Evolutionary conservation across 2,329 filamentous ascomycete genomes (phyloP).

Genomic region (Epichloe gansuensis): DNA sequence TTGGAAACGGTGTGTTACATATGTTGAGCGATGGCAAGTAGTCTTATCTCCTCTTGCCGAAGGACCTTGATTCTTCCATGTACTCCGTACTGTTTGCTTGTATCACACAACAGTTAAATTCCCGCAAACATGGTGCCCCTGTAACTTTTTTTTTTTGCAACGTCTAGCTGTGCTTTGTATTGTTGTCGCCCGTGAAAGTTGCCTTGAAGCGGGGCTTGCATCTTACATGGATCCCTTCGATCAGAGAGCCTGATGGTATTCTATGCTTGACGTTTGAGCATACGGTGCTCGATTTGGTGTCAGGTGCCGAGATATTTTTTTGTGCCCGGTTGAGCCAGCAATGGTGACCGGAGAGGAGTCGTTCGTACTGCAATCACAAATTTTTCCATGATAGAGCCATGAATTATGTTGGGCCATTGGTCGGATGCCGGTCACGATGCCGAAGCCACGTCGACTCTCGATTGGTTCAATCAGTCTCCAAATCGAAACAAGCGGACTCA

Average conservation of each 20-base stretch:
- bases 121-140: not conserved
- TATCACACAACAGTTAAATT: not conserved
- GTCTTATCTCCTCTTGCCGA: no score
- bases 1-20: not conserved
- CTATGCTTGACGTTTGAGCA: not conserved
- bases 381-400: not conserved
- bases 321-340: not conserved
- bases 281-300: not conserved
- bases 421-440: not conserved
- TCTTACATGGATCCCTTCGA: not conserved
- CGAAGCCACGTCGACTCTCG: not conserved
- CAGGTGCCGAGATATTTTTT: not conserved
- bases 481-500: no score
- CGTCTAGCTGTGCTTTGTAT: not conserved
- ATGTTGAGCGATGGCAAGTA: not conserved
- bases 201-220: not conserved
- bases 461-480: not conserved
- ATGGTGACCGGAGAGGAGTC: not conserved
- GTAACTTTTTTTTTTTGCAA: not conserved
- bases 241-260: not conserved
- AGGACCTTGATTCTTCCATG: not conserved
- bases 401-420: not conserved
- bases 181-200: no score
- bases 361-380: not conserved
- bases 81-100: not conserved